A percentile compares a stretch with the other conserved stretches of the same genome.
Conservation (phyloP, 257 asterid genomes). For the Gentiana straminea region DNA sequence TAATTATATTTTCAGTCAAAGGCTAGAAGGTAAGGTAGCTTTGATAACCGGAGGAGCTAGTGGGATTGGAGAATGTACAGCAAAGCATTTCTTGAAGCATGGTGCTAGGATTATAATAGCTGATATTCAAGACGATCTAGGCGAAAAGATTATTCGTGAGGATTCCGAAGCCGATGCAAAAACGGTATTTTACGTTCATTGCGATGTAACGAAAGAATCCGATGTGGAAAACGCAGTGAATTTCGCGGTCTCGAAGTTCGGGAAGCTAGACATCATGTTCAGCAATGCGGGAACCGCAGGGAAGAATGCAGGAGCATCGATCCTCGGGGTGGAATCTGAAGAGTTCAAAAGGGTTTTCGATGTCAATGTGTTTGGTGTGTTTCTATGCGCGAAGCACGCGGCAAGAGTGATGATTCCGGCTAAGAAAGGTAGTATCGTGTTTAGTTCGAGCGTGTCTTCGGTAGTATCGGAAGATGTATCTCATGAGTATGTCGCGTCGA, state of each 20-base stretch:
- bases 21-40: constrained; percentile 9
- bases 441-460: constrained; percentile 13
- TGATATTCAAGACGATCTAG: constrained; percentile 8
- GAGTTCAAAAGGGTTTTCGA: background rate
- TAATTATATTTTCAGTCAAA: background rate
- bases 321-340: constrained; percentile 6
- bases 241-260: constrained; percentile 6
- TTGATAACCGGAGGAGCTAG: constrained; percentile 8
- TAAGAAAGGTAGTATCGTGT: constrained; percentile 14
- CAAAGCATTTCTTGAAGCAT: constrained; percentile 6
- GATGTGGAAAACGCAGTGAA: constrained; percentile 6
- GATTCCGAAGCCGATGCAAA: background rate
- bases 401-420: constrained; percentile 15
- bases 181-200: background rate
- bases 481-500: constrained; percentile 13
- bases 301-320: background rate
- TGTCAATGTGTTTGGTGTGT: constrained; percentile 10
- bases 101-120: constrained; percentile 8
- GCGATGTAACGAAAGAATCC: constrained; percentile 4
- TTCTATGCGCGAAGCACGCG: constrained; percentile 13
- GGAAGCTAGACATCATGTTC: constrained; percentile 18
- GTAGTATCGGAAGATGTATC: background rate
- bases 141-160: background rate
- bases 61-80: constrained; percentile 6
- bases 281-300: constrained; percentile 18